Evolutionary conservation across 495 filamentous ascomycete genomes (phyloP), one percentile per base, ranked within the genome.

Genomic region (Penicillium argentinense): DNA sequence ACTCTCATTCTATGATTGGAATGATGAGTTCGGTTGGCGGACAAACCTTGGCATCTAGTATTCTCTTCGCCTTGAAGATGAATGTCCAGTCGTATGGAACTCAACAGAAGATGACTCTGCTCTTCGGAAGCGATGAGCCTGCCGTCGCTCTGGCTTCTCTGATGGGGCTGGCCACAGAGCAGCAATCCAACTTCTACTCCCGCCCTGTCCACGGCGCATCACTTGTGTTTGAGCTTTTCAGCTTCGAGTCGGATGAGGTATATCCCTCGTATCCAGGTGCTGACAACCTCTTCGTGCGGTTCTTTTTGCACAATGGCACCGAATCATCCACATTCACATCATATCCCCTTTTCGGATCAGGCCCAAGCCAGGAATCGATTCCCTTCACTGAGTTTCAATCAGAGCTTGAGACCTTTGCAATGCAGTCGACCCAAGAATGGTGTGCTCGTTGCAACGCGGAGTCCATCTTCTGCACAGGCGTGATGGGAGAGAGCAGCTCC

Each of bases 111-210:
- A 64, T 90, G 66, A 77, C 69, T 16, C 64, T 91, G 56, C 66
- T 86, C 39, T 84, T 91, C 64, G 88, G 88, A 38, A 73, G 77
- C 22, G 85, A 86, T 51, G 85, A 79, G 25, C 79, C 85, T 49
- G 86, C 88, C 61, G 69, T 87, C 36, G 81, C 85, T 7, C 86
- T 92, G 64, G 86, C 90, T 59, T 87, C 85, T 9, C 74, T 92
- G 9, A 59, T 84, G 24, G 64, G 78, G 34, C 74, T 92, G 29
- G 72, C 78, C 3, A 62, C 58, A 2, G 32, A 52, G 4, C 70
- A 73, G 16, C 75, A 75, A 24, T 44, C 59, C 1, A 77, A 87
- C 56, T 91, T 93, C 71, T 79, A 71, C 44, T 86, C 85, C 33
- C 73, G 90, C 8, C 80, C 84, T 3, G 78, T 81, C 46, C 87